Percentiles rank a stretch among this genome's conserved stretches.
Evolutionary conservation across 208 protist species (phyloP).

Genomic region (Acanthamoeba healyi): DNA sequence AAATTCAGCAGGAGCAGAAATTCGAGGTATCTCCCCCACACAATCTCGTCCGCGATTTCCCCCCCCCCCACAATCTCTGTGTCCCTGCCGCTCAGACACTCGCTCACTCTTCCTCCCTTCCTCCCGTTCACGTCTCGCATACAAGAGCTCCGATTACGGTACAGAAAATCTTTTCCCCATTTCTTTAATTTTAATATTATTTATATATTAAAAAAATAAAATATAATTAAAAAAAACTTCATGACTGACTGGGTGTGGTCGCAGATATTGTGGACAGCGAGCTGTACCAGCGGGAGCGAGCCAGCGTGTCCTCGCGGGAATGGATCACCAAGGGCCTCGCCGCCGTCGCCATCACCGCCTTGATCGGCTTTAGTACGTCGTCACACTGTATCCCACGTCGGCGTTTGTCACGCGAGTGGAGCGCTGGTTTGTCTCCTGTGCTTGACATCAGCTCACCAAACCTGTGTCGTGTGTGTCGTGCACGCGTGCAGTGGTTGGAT

Average conservation of each 20-base stretch:
- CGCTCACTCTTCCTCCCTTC: too few species aligned
- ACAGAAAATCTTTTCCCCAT: not conserved
- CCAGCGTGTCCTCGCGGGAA: not conserved
- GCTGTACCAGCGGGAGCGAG: slow-evolving; percentile 51
- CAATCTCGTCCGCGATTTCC: not conserved
- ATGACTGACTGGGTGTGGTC: not conserved
- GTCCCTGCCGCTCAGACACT: too few species aligned
- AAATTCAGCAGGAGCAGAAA: slow-evolving; percentile 25
- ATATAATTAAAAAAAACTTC: not conserved
- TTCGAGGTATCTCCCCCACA: not conserved
- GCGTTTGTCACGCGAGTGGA: too few species aligned
- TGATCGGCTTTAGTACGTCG: slow-evolving; percentile 16
- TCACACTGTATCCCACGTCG: too few species aligned
- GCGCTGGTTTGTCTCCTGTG: too few species aligned
- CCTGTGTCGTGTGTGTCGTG: too few species aligned
- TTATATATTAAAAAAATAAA: not conserved
- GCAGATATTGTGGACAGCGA: slow-evolving; percentile 58
- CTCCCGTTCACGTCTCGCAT: too few species aligned
- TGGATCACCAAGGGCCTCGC: slow-evolving; percentile 46
- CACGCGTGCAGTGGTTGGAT: slow-evolving; percentile 1
- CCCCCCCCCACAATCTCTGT: too few species aligned
- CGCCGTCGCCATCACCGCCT: slow-evolving; percentile 23
- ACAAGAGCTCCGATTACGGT: slow-evolving; percentile 8
- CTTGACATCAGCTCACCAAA: too few species aligned
- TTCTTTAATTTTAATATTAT: not conserved